Evolutionary conservation across 2,329 filamentous ascomycete genomes (phyloP).

Genomic region (Herpotrichia juniperi): DNA sequence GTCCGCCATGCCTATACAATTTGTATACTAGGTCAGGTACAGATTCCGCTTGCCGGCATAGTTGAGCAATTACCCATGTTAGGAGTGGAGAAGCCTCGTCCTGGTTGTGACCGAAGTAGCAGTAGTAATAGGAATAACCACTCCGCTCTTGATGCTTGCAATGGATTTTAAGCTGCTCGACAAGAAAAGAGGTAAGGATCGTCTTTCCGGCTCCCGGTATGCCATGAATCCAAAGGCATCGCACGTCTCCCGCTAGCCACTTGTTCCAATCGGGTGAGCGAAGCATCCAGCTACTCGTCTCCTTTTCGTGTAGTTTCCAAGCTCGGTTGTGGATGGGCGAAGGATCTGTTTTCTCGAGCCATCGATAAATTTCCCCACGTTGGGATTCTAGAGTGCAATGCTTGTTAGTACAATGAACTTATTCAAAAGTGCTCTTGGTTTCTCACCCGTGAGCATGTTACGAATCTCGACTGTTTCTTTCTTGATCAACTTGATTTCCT

Average conservation of each 20-base stretch:
- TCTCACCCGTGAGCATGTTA: background rate
- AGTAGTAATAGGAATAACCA: background rate
- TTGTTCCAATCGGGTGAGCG: background rate
- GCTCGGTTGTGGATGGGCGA: no score
- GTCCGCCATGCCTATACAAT: no score
- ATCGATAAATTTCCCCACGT: background rate
- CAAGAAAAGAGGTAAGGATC: slow-evolving; percentile 1
- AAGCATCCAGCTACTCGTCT: no score
- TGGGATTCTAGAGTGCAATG: slow-evolving; percentile 4
- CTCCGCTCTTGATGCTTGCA: no score
- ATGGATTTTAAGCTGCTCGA: background rate
- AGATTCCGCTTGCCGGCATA: slow-evolving; percentile 21
- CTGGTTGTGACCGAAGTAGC: background rate
- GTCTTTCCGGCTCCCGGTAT: slow-evolving; percentile 4
- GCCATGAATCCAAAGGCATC: slow-evolving; percentile 1
- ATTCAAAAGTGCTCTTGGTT: background rate
- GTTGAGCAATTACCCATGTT: slow-evolving; percentile 40
- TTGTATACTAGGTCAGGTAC: slow-evolving; percentile 7
- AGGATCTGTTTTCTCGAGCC: slow-evolving; percentile 1
- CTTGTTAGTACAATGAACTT: background rate
- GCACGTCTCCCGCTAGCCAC: background rate
- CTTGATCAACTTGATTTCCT: slow-evolving; percentile 5
- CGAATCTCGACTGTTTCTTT: slow-evolving; percentile 1
- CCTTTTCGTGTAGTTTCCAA: no score
- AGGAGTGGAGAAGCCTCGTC: slow-evolving; percentile 41